phyloP scores from a whole-genome alignment of 495 filamentous ascomycete species.

The Penicillium alfredii region DNA sequence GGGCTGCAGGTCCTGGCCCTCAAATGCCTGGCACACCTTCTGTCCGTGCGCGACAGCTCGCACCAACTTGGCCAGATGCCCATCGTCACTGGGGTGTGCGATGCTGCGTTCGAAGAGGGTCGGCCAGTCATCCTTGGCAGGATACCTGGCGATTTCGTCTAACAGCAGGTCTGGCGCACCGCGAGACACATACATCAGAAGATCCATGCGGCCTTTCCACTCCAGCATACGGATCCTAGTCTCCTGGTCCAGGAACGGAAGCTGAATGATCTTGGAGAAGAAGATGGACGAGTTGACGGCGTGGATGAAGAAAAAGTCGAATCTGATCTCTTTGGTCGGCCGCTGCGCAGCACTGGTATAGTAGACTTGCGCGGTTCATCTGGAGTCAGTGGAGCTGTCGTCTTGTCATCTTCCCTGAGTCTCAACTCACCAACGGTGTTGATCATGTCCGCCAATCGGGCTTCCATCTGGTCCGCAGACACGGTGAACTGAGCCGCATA shows the following conservation, averaged over 20 bases:
- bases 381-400: constrained; percentile 1
- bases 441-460: constrained; percentile 70
- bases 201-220: constrained; percentile 67
- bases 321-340: constrained; percentile 56
- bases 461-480: constrained; percentile 54
- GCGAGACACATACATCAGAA: constrained; percentile 61
- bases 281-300: constrained; percentile 58
- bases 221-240: constrained; percentile 62
- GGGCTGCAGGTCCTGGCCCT: constrained; percentile 31
- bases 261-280: constrained; percentile 47
- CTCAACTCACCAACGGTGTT: constrained; percentile 48
- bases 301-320: constrained; percentile 84
- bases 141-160: constrained; percentile 51
- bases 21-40: constrained; percentile 38
- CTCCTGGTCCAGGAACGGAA: constrained; percentile 22
- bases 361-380: constrained; percentile 37
- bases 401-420: background rate
- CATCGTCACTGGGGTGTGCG: constrained; percentile 58
- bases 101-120: constrained; percentile 51
- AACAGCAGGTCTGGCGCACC: constrained; percentile 47
- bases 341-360: constrained; percentile 57
- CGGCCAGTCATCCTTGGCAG: constrained; percentile 39
- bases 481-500: constrained; percentile 56
- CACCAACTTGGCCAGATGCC: constrained; percentile 68
- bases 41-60: constrained; percentile 59